Percentiles rank a stretch among this genome's conserved stretches.
These are phyloP conservation scores for Skeletonema marinoi DNA, from an alignment of 108 stramenopile genomes.

Conservation along the genomic window DNA sequence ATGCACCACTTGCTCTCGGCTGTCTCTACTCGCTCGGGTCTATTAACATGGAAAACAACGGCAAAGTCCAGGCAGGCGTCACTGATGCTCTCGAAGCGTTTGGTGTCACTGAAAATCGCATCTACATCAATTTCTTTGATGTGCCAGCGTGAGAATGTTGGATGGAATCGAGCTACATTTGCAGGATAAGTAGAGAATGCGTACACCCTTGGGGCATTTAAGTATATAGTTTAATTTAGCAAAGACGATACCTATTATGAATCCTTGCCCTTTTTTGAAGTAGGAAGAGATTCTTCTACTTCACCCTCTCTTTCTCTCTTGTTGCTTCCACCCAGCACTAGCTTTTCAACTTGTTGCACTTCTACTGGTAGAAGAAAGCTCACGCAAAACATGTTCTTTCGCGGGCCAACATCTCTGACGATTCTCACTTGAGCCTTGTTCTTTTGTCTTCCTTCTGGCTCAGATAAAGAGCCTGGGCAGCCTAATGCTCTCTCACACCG, in stretches of 20 bases:
- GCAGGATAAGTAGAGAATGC: constrained; percentile 51
- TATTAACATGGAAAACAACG: constrained; percentile 73
- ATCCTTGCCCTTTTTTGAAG: constrained; percentile 8
- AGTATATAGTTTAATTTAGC: not conserved
- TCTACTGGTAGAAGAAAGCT: constrained; percentile 70
- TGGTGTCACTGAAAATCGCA: constrained; percentile 61
- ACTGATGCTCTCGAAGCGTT: constrained; percentile 69
- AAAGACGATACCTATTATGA: not conserved
- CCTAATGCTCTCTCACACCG: constrained; percentile 74
- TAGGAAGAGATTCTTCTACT: not conserved
- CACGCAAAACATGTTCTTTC: constrained; percentile 88
- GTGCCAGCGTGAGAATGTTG: constrained; percentile 79
- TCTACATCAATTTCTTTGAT: constrained; percentile 89
- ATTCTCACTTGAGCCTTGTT: constrained; percentile 50
- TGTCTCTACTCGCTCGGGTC: constrained; percentile 75
- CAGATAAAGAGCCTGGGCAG: constrained; percentile 51
- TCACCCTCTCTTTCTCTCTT: not conserved
- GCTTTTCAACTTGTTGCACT: constrained; percentile 38
- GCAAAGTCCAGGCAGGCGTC: constrained; percentile 62
- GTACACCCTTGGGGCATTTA: not conserved
- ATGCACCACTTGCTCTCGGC: constrained; percentile 69
- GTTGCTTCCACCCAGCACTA: not conserved
- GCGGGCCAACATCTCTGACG: constrained; percentile 83
- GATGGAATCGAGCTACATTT: constrained; percentile 82
- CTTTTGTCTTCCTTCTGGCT: not conserved